Percentiles rank a stretch among this genome's conserved stretches.
These are phyloP conservation scores for Kwoniella shivajii DNA, from an alignment of 1,284 basidiomycete species.

Conservation along the genomic window DNA sequence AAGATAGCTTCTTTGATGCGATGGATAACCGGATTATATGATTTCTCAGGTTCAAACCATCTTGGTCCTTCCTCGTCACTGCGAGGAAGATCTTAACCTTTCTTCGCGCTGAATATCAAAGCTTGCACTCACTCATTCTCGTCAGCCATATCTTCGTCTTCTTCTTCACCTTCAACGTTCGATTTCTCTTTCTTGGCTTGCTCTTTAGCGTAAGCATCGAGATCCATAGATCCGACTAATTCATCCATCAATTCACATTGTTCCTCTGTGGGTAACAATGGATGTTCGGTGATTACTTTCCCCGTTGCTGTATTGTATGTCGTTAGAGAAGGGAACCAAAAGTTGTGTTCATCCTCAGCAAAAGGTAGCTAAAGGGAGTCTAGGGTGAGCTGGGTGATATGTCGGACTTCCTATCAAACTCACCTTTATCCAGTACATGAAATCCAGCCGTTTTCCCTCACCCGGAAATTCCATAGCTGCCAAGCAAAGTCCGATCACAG, in stretches of 20 bases:
- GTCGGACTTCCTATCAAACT: slow-evolving; percentile 17
- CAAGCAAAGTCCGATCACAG: slow-evolving; percentile 77
- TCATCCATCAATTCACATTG: slow-evolving; percentile 80
- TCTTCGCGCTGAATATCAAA: background rate
- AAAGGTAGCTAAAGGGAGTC: slow-evolving; percentile 73
- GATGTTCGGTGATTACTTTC: slow-evolving; percentile 70
- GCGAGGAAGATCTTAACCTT: slow-evolving; percentile 3
- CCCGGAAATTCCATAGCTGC: slow-evolving; percentile 58
- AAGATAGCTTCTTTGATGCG: slow-evolving; percentile 89
- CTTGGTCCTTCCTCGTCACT: slow-evolving; percentile 49
- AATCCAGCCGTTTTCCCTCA: slow-evolving; percentile 67
- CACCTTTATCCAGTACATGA: slow-evolving; percentile 79
- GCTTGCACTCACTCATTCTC: slow-evolving; percentile 22
- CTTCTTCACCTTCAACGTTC: slow-evolving; percentile 8
- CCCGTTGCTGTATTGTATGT: slow-evolving; percentile 75
- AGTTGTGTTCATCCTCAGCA: slow-evolving; percentile 86
- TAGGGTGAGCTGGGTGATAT: background rate
- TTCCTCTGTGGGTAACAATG: slow-evolving; percentile 77
- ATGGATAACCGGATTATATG: slow-evolving; percentile 88
- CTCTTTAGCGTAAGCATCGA: slow-evolving; percentile 56
- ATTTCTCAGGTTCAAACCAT: slow-evolving; percentile 77
- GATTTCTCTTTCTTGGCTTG: slow-evolving; percentile 15
- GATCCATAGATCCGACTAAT: slow-evolving; percentile 83
- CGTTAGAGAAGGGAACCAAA: slow-evolving; percentile 81
- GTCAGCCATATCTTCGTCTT: slow-evolving; percentile 23